phyloP scores from a whole-genome alignment of 2,329 filamentous ascomycete species.

The Sporothrix luriei region DNA sequence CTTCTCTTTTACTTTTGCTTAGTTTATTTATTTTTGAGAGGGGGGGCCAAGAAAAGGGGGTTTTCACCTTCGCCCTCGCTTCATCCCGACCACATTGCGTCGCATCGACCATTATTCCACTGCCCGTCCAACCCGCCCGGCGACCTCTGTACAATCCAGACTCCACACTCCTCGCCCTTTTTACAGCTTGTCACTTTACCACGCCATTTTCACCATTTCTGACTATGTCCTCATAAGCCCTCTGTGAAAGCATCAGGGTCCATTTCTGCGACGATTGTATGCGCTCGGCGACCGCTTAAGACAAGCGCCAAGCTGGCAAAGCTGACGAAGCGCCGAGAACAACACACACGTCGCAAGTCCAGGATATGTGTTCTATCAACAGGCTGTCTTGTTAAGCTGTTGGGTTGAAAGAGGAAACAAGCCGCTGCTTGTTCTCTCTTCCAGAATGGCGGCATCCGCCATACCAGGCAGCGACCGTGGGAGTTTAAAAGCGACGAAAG shows the following conservation, averaged over 20 bases:
- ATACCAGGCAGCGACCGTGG: neutral
- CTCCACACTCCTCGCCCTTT: too few relatives aligned
- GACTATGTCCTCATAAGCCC: neutral
- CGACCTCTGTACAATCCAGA: neutral
- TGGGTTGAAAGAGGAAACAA: neutral
- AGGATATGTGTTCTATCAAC: constrained; percentile 10
- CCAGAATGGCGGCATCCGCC: neutral
- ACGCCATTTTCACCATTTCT: neutral
- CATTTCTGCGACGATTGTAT: neutral
- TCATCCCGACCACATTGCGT: neutral
- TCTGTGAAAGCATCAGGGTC: neutral
- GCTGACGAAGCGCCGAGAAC: neutral
- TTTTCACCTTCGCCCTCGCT: neutral
- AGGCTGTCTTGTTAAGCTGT: neutral
- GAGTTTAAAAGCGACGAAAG: neutral
- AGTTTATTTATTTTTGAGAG: neutral
- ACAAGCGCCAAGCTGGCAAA: neutral
- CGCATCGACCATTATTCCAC: neutral
- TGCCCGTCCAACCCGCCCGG: neutral
- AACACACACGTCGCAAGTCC: neutral
- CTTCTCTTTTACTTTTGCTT: neutral
- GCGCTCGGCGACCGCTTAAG: neutral
- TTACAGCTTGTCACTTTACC: too few relatives aligned
- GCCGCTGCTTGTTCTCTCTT: neutral
- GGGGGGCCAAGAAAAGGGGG: neutral